phyloP scores from a whole-genome alignment of 2,329 filamentous ascomycete genomes.

The Monosporascus sp. region DNA sequence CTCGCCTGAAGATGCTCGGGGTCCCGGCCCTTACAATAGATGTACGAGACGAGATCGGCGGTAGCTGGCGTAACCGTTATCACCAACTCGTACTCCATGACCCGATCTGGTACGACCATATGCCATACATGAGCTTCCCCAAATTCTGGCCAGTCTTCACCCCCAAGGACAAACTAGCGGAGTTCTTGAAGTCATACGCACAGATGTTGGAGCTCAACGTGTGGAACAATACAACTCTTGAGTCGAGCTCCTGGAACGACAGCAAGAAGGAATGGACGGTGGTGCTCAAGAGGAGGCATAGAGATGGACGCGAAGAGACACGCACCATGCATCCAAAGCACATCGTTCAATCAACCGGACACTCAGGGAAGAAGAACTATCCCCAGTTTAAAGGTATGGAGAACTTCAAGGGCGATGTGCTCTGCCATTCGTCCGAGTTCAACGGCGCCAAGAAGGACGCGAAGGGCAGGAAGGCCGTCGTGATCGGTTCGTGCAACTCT shows the following conservation, averaged over 20 bases:
- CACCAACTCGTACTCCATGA: slow-evolving; percentile 56
- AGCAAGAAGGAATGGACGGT: slow-evolving; percentile 48
- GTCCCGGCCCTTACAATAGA: slow-evolving; percentile 50
- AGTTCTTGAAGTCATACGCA: slow-evolving; percentile 60
- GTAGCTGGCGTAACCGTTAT: slow-evolving; percentile 57
- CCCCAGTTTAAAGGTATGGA: slow-evolving; percentile 52
- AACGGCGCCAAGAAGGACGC: slow-evolving; percentile 34
- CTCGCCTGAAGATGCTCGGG: slow-evolving; percentile 50
- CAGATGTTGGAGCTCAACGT: slow-evolving; percentile 58
- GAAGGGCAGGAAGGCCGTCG: slow-evolving; percentile 45
- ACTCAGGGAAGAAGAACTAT: slow-evolving; percentile 60
- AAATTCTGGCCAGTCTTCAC: slow-evolving; percentile 61
- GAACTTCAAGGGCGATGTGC: slow-evolving; percentile 44
- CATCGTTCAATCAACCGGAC: slow-evolving; percentile 62
- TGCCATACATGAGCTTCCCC: slow-evolving; percentile 59
- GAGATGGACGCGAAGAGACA: slow-evolving; percentile 32
- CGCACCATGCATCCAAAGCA: slow-evolving; percentile 57
- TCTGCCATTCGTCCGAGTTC: slow-evolving; percentile 53
- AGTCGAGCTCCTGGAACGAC: slow-evolving; percentile 42
- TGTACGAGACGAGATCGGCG: slow-evolving; percentile 44
- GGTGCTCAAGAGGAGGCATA: slow-evolving; percentile 21
- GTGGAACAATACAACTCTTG: slow-evolving; percentile 49
- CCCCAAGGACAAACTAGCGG: slow-evolving; percentile 61
- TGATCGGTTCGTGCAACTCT: slow-evolving; percentile 55
- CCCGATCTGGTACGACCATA: slow-evolving; percentile 52